Evolutionary conservation across 768 basidiomycete species (phyloP).

Genomic region (Pluteus cervinus): DNA sequence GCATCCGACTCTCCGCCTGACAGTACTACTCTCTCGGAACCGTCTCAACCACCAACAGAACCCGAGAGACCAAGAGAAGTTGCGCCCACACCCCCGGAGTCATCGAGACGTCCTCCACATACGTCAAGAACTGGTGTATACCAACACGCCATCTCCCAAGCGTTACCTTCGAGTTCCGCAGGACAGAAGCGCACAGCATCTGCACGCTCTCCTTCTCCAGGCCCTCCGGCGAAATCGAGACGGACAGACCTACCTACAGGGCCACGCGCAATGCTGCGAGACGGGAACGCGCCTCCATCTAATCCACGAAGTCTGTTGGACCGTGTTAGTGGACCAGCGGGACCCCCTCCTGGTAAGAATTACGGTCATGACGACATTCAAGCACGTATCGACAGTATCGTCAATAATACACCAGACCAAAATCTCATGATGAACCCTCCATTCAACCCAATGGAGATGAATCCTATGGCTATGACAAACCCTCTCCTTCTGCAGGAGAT

Average conservation of each 20-base stretch:
- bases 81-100: slow-evolving; percentile 27
- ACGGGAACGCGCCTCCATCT: slow-evolving; percentile 19
- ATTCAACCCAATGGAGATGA: slow-evolving; percentile 58
- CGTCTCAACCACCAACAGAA: slow-evolving; percentile 23
- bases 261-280: slow-evolving; percentile 74
- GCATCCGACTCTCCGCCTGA: no score
- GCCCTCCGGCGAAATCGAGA: slow-evolving; percentile 63
- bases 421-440: slow-evolving; percentile 51
- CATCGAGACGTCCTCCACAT: slow-evolving; percentile 37
- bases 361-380: slow-evolving; percentile 65
- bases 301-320: slow-evolving; percentile 70
- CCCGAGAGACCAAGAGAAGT: slow-evolving; percentile 23
- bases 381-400: slow-evolving; percentile 74
- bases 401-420: slow-evolving; percentile 46
- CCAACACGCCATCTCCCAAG: slow-evolving; percentile 70
- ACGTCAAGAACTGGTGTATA: slow-evolving; percentile 56
- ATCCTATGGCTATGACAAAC: slow-evolving; percentile 53
- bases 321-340: slow-evolving; percentile 61
- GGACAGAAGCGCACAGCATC: slow-evolving; percentile 63
- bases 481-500: slow-evolving; percentile 80
- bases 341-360: slow-evolving; percentile 30
- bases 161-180: slow-evolving; percentile 42
- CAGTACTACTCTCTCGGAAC: no score
- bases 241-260: slow-evolving; percentile 78
- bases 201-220: slow-evolving; percentile 61